Evolutionary conservation across 1,284 basidiomycete genomes (phyloP).

Genomic region (Thecaphora thlaspeos): DNA sequence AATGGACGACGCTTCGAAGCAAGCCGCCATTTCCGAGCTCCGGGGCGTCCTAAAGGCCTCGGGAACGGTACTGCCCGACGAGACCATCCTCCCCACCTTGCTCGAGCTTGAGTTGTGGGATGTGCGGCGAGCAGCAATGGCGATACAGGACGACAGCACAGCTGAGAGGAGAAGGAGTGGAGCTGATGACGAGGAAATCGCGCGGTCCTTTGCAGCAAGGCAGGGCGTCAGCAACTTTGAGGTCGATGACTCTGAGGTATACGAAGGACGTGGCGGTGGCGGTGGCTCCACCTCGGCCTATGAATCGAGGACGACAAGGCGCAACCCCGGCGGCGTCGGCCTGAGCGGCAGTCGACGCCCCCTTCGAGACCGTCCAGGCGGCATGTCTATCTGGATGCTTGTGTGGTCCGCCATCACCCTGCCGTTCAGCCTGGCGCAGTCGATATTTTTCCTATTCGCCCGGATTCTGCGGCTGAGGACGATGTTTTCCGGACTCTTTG

Average conservation of each 20-base stretch:
- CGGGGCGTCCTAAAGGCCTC: conserved; percentile 19
- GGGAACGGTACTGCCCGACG: conserved; percentile 11
- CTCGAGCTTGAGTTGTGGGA: conserved; percentile 41
- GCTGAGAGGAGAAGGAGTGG: conserved; percentile 30
- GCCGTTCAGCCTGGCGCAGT: conserved; percentile 32
- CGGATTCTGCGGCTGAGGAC: conserved; percentile 19
- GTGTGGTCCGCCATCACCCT: conserved; percentile 36
- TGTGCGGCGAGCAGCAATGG: conserved; percentile 20
- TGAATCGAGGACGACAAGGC: too few relatives aligned
- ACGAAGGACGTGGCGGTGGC: conserved; percentile 1
- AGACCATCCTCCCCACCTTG: conserved; percentile 23
- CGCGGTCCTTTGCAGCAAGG: conserved; percentile 18
- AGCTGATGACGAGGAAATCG: conserved; percentile 35
- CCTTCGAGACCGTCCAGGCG: neutral
- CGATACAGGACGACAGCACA: conserved; percentile 29
- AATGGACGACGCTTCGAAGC: conserved; percentile 3
- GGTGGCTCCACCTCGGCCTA: neutral
- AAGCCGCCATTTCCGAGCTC: conserved; percentile 26
- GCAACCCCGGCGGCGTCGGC: neutral
- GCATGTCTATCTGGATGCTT: conserved; percentile 2
- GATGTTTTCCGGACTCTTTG: conserved; percentile 22
- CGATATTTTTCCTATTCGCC: conserved; percentile 28
- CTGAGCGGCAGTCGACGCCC: neutral
- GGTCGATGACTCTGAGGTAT: neutral
- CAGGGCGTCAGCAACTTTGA: neutral